A percentile compares a stretch with the other conserved stretches of the same genome.
These are phyloP conservation scores for Cucurbita maxima DNA, from an alignment of 306 rosid species.

Conservation along the genomic window DNA sequence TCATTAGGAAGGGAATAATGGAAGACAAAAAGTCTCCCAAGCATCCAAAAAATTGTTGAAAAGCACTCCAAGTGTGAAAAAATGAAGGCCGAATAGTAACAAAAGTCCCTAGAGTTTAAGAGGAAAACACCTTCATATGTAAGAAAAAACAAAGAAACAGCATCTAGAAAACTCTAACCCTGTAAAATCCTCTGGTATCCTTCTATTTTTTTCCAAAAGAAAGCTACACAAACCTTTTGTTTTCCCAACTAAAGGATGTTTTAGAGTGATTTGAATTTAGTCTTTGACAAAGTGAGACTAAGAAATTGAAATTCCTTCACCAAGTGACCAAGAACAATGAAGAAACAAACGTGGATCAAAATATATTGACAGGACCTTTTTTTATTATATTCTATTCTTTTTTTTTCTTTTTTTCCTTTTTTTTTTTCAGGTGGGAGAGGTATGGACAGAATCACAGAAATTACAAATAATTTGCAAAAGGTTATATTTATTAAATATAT, in stretches of 20 bases:
- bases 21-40: not conserved
- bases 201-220: not conserved
- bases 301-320: not conserved
- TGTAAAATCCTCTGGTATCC: not conserved
- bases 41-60: not conserved
- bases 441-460: too few species aligned
- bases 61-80: not conserved
- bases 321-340: not conserved
- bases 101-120: not conserved
- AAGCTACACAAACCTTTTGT: not conserved
- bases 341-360: not conserved
- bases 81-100: too few species aligned
- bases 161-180: not conserved
- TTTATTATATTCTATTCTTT: not conserved
- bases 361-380: not conserved
- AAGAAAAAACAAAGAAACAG: not conserved
- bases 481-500: too few species aligned
- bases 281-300: not conserved
- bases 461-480: too few species aligned
- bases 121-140: not conserved
- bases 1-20: not conserved
- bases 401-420: too few species aligned
- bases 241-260: not conserved
- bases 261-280: not conserved
- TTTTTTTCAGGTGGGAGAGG: too few species aligned